A percentile compares a stretch with the other conserved stretches of the same genome.
These are phyloP conservation scores for Fusarium concolor DNA, from an alignment of 2,329 filamentous ascomycete species.

Conservation along the genomic window DNA sequence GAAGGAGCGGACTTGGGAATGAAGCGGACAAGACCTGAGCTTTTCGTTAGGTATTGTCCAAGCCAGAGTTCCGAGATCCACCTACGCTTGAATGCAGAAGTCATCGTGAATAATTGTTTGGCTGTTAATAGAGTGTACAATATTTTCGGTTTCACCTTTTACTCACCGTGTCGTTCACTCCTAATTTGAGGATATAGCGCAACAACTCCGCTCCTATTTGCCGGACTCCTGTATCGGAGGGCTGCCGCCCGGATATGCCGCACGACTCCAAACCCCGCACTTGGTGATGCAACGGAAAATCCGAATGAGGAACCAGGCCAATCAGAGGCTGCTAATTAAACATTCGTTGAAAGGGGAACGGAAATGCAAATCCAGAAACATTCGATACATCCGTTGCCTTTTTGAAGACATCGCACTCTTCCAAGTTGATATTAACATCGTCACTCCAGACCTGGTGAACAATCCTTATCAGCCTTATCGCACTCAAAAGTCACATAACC, in stretches of 20 bases:
- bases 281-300: neutral
- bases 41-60: too few relatives aligned
- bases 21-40: conserved; percentile 10
- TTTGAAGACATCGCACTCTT: neutral
- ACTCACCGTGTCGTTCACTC: neutral
- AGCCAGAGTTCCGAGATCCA: too few relatives aligned
- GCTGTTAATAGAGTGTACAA: too few relatives aligned
- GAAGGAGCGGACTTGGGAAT: conserved; percentile 8
- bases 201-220: neutral
- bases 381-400: conserved; percentile 2
- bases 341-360: neutral
- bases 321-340: neutral
- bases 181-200: neutral
- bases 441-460: too few relatives aligned
- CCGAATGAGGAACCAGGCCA: neutral
- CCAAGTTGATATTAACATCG: too few relatives aligned
- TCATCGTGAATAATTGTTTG: neutral
- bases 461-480: too few relatives aligned
- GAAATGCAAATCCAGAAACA: neutral
- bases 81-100: conserved; percentile 10
- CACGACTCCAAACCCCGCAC: conserved; percentile 6
- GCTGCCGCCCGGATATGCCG: conserved; percentile 3
- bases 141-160: too few relatives aligned
- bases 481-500: neutral
- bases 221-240: conserved; percentile 14